Evolutionary conservation across 805 yeast species (phyloP), one percentile per base, ranked within the genome.

Genomic region (Komagataella pseudopastoris): DNA sequence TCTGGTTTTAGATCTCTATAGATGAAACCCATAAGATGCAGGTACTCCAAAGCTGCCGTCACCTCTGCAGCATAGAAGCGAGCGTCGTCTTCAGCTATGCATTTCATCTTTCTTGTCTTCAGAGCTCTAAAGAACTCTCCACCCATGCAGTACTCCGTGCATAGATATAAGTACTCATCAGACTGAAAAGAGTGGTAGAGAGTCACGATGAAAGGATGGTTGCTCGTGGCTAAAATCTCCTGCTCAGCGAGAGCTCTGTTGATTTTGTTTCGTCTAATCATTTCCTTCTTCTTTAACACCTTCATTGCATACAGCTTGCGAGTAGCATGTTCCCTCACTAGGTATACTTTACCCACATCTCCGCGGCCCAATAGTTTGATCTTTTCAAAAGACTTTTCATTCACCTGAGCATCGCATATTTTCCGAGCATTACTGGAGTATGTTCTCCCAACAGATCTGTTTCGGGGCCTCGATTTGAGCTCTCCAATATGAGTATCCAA

Each of bases 121-220:
- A 93, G 69, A 0, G 98, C 99, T 54, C 98, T 72, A 72, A 93
- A 93, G 61, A 93, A 93, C 68, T 95, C 99, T 48, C 99, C 99
- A 30, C 99, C 99, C 89, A 93, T 88, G 63, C 99, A 93, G 61
- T 91, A 93, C 64, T 93, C 99, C 96, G 95, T 91, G 67, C 99
- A 93, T 45, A 93, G 76, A 59, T 89, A 93, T 8, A 93, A 68
- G 61, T 86, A 81, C 59, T 90, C 97, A 54, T 88, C 93, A 3
- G 96, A 85, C 68, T 93, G 99, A 70, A 93, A 93, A 0, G 96
- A 89, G 66, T 93, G 99, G 62, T 93, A 91, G 23, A 93, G 71
- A 0, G 99, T 88, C 30, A 93, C 98, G 58, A 93, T 95, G 62
- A 95, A 93, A 0, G 99, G 99, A 66, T 95, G 98, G 63, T 90